Percentiles rank a stretch among this genome's conserved stretches.
Conservation (phyloP, 1,284 basidiomycete genomes). For the Neonothopanus nambi region DNA sequence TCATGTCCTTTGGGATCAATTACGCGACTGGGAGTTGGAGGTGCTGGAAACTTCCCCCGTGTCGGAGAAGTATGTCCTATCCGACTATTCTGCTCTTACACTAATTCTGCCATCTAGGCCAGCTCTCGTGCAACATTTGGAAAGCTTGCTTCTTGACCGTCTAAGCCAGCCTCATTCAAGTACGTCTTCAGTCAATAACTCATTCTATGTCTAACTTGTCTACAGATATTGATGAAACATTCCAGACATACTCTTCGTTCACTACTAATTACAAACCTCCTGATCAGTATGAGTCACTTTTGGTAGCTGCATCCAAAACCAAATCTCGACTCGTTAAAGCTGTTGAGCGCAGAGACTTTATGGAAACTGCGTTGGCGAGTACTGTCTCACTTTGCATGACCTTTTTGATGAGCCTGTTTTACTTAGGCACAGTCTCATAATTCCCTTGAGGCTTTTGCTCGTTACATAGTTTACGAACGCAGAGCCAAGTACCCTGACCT, state of each 20-base stretch:
- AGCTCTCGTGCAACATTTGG: conserved; percentile 43
- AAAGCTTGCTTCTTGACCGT: conserved; percentile 54
- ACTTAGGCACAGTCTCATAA: conserved; percentile 43
- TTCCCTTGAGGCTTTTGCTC: conserved; percentile 61
- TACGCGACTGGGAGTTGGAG: conserved; percentile 76
- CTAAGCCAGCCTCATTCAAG: conserved; percentile 72
- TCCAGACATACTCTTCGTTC: conserved; percentile 84
- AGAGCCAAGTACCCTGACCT: conserved; percentile 65
- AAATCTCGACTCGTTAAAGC: conserved; percentile 59
- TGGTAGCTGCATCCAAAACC: conserved; percentile 76
- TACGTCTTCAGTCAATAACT: conserved; percentile 30
- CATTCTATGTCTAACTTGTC: neutral
- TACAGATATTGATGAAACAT: conserved; percentile 73
- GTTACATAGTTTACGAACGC: conserved; percentile 66
- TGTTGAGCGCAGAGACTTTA: conserved; percentile 60
- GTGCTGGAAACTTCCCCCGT: conserved; percentile 47
- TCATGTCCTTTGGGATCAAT: conserved; percentile 69
- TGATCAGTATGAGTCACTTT: conserved; percentile 71
- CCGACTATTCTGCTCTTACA: neutral
- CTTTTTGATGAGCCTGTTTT: neutral
- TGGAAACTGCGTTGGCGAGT: conserved; percentile 58
- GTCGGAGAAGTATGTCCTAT: conserved; percentile 46
- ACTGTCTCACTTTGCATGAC: conserved; percentile 2
- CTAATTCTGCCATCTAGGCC: conserved; percentile 29
- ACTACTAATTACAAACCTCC: conserved; percentile 76